Percentiles rank a stretch among this genome's conserved stretches.
These are phyloP conservation scores for Phlebiopsis gigantea DNA, from an alignment of 768 basidiomycete species.

Conservation along the genomic window DNA sequence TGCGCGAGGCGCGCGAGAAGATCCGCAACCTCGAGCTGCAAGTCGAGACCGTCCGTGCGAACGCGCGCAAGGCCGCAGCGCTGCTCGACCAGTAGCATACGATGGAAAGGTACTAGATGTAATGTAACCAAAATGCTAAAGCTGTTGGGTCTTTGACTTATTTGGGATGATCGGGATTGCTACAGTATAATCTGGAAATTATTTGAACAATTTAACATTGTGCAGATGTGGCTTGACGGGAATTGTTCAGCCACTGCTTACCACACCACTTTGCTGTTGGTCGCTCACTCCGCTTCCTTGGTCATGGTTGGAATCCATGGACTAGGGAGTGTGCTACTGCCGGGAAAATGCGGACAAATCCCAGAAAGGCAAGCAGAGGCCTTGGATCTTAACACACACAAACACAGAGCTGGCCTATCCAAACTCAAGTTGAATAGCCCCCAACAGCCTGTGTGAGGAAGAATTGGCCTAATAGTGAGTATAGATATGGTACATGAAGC, in stretches of 20 bases:
- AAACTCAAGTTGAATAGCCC: no score
- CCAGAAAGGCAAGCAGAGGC: not conserved
- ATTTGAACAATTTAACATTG: no score
- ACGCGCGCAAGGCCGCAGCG: slow-evolving; percentile 72
- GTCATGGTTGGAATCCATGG: no score
- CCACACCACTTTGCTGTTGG: no score
- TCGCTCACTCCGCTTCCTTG: no score
- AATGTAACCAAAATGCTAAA: not conserved
- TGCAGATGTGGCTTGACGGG: no score
- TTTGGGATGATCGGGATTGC: no score
- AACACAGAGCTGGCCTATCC: not conserved
- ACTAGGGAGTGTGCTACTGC: no score
- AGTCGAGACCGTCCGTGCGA: slow-evolving; percentile 68
- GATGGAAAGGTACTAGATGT: not conserved
- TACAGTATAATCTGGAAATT: no score
- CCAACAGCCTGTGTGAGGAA: not conserved
- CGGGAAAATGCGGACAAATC: no score
- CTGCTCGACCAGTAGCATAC: slow-evolving; percentile 33
- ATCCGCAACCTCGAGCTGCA: slow-evolving; percentile 82
- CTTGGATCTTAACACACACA: not conserved
- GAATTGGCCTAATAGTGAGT: not conserved
- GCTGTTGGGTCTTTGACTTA: not conserved
- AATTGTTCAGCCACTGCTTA: no score
- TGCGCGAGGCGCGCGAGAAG: slow-evolving; percentile 76
- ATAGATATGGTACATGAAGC: not conserved